Base-by-base conservation (phyloP, 805 yeast species). In the Candida qinlingensis region DNA sequence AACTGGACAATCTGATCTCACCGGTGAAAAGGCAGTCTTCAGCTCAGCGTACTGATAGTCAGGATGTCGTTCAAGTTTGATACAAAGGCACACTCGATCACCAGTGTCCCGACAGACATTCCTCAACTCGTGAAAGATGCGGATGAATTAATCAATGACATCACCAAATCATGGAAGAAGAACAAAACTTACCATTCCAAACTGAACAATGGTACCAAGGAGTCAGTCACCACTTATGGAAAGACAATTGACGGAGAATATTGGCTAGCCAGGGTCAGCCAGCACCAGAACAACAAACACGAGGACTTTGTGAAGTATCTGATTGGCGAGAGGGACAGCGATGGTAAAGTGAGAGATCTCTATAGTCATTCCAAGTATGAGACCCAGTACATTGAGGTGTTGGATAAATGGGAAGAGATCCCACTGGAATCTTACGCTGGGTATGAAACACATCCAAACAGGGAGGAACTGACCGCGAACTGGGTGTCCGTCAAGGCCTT, bases 221-320 rank as follows among this genome's bases (percentile, higher is more conserved):
- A 61, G 31, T 51, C 54, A 3, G 71, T 67, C 27, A 64, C 65
- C n/a, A 65, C 70, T 1, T 68, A 63, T 49, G 53, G 59, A 34
- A 56, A 62, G 2, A 57, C 58, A 3, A 49, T 56, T 6, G 60
- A 54, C 11, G 48, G 52, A 1, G 73, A 69, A 19, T 62, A 57
- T 45, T 70, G 74, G 74, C 49, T 68, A 29, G 55, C 68, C 6
- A 59, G 74, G 25, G 54, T 54, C 6, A 63, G 68, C 28, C 46
- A 45, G 11, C 67, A 66, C 42, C 46, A 50, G 2, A 40, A 53
- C 12, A 44, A 50, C n/a, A 47, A 46, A 0, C 67, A 64, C 46
- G 60, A 55, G 1, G 52, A 55, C 12, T 53, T 68, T 39, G 53
- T 66, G 4, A 47, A 56, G 39, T 63, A 61, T 33, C 47, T 67